Conservation (phyloP, 257 asterid species). For the Primulina eburnea region DNA sequence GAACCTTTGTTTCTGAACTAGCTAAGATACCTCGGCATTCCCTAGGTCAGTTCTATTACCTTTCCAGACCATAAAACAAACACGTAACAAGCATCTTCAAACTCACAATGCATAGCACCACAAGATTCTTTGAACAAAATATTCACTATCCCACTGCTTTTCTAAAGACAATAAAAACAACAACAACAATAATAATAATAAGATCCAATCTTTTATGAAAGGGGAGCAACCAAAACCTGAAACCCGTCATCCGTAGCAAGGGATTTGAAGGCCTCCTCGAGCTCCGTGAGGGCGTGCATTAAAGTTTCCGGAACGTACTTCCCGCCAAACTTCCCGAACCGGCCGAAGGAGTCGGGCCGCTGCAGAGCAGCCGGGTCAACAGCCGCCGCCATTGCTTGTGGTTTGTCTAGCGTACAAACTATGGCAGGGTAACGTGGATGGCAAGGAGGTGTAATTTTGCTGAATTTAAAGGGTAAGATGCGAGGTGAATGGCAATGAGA, state of each 20-base stretch:
- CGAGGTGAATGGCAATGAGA: conserved; percentile 23
- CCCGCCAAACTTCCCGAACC: conserved; percentile 47
- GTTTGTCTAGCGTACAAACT: conserved; percentile 24
- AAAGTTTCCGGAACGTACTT: conserved; percentile 44
- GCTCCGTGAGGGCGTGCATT: conserved; percentile 37
- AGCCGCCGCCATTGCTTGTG: conserved; percentile 25
- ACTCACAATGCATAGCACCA: not conserved
- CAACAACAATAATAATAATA: not conserved
- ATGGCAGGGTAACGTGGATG: conserved; percentile 15
- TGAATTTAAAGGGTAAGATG: conserved; percentile 14
- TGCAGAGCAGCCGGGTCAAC: conserved; percentile 19
- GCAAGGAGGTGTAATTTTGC: not conserved
- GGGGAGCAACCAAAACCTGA: conserved; percentile 30
- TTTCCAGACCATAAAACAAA: not conserved
- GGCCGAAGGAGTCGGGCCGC: conserved; percentile 48
- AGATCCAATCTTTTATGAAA: not conserved
- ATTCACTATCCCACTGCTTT: not conserved
- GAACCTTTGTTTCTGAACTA: not conserved
- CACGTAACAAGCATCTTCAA: not conserved
- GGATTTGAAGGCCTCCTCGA: conserved; percentile 36
- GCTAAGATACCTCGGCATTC: not conserved
- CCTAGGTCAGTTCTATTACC: not conserved
- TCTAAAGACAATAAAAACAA: no score
- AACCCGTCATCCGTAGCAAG: conserved; percentile 30
- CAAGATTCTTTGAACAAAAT: not conserved